These are phyloP conservation scores for Cytospora piceicola DNA, from an alignment of 2,329 filamentous ascomycete genomes.

Conservation along the genomic window DNA sequence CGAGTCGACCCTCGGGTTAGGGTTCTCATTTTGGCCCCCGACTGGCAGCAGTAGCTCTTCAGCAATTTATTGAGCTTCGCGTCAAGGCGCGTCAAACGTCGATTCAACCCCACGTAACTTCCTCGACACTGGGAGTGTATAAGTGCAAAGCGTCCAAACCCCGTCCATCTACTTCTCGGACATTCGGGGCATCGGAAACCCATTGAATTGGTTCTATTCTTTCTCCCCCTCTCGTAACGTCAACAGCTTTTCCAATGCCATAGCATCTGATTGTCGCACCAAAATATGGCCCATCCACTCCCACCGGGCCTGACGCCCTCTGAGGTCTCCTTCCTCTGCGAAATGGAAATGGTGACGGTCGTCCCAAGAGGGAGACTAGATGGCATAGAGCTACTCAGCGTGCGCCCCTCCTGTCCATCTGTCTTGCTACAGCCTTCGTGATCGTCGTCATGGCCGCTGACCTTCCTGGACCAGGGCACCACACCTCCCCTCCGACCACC, in stretches of 20 bases:
- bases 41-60: neutral
- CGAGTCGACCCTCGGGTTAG: neutral
- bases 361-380: slow-evolving; percentile 91
- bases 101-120: neutral
- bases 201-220: neutral
- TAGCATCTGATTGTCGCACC: slow-evolving; percentile 13
- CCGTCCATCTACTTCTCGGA: neutral
- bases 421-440: neutral
- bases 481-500: slow-evolving; percentile 80
- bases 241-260: slow-evolving; percentile 19
- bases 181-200: neutral
- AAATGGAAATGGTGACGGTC: slow-evolving; percentile 95
- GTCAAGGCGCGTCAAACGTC: slow-evolving; percentile 17
- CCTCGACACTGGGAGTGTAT: neutral
- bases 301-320: slow-evolving; percentile 70
- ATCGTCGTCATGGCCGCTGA: slow-evolving; percentile 26
- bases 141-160: neutral
- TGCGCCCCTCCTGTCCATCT: slow-evolving; percentile 54
- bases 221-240: too few relatives aligned
- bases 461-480: slow-evolving; percentile 62
- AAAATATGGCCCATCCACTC: slow-evolving; percentile 54
- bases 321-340: slow-evolving; percentile 92
- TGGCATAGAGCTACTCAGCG: slow-evolving; percentile 79
- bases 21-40: neutral
- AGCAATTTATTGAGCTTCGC: neutral